Conservation (phyloP, 1,284 basidiomycete species). For the Pseudozyma sp. region DNA sequence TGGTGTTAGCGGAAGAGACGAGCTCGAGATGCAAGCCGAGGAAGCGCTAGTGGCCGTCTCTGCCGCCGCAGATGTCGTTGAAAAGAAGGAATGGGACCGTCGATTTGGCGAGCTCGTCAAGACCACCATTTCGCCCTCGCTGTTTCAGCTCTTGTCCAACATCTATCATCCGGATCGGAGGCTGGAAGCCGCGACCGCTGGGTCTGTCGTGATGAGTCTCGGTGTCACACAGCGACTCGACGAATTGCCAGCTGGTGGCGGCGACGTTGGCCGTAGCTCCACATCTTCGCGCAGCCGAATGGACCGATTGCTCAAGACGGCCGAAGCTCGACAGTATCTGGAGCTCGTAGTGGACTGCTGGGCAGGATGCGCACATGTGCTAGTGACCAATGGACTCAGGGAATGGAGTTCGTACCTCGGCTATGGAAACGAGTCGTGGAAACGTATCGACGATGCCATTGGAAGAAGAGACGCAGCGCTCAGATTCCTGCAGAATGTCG, state of each 20-base stretch:
- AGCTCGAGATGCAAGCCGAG: not conserved
- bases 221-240: constrained; percentile 32
- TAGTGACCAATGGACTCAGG: constrained; percentile 76
- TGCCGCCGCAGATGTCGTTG: constrained; percentile 54
- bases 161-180: constrained; percentile 68
- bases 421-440: constrained; percentile 75
- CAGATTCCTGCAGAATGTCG: constrained; percentile 77
- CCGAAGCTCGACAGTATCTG: constrained; percentile 66
- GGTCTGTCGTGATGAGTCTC: constrained; percentile 36
- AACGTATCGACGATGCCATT: constrained; percentile 73
- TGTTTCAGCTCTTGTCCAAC: constrained; percentile 77
- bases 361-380: constrained; percentile 78
- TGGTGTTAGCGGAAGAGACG: constrained; percentile 70
- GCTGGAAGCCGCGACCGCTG: constrained; percentile 25
- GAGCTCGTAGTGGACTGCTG: constrained; percentile 80
- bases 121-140: constrained; percentile 73
- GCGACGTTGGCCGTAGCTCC: not conserved
- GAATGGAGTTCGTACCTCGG: constrained; percentile 77
- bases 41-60: constrained; percentile 64
- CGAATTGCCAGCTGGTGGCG: constrained; percentile 6
- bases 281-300: constrained; percentile 21
- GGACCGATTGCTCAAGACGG: constrained; percentile 55
- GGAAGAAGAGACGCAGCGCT: constrained; percentile 77
- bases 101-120: constrained; percentile 73
- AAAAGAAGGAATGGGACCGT: constrained; percentile 24